phyloP scores from a whole-genome alignment of 495 filamentous ascomycete genomes.

The Penicillium goetzii region DNA sequence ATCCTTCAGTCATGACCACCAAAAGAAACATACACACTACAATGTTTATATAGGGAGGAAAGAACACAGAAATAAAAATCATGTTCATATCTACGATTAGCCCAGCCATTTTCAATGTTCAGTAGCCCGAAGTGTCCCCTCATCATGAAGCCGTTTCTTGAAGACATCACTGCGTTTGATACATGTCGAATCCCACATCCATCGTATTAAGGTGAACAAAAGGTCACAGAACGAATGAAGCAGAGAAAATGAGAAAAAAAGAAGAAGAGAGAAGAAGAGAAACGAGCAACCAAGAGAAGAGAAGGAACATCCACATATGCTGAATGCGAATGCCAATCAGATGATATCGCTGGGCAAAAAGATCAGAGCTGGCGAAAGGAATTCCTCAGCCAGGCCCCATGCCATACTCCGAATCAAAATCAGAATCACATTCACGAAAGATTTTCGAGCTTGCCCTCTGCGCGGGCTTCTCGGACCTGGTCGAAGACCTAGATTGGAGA shows the following conservation, averaged over 20 bases:
- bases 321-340: slow-evolving; percentile 23
- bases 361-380: neutral
- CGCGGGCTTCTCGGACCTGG: slow-evolving; percentile 83
- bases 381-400: slow-evolving; percentile 5
- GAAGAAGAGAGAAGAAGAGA: slow-evolving; percentile 13
- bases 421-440: slow-evolving; percentile 29
- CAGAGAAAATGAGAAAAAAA: slow-evolving; percentile 13
- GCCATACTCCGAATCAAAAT: slow-evolving; percentile 25
- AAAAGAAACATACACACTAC: slow-evolving; percentile 1
- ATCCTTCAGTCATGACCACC: neutral
- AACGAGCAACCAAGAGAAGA: slow-evolving; percentile 16
- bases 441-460: slow-evolving; percentile 65
- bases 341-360: slow-evolving; percentile 27
- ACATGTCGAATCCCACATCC: slow-evolving; percentile 45
- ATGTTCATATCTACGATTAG: slow-evolving; percentile 40
- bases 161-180: slow-evolving; percentile 39
- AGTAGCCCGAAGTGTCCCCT: slow-evolving; percentile 32
- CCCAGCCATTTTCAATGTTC: slow-evolving; percentile 35
- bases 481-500: slow-evolving; percentile 72
- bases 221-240: slow-evolving; percentile 48
- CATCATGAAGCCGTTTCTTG: slow-evolving; percentile 28
- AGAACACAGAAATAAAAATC: slow-evolving; percentile 13
- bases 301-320: slow-evolving; percentile 22
- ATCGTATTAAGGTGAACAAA: slow-evolving; percentile 54
- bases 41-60: slow-evolving; percentile 5